These are phyloP conservation scores for Alnus rubra DNA, from an alignment of 306 rosid species.

Conservation along the genomic window DNA sequence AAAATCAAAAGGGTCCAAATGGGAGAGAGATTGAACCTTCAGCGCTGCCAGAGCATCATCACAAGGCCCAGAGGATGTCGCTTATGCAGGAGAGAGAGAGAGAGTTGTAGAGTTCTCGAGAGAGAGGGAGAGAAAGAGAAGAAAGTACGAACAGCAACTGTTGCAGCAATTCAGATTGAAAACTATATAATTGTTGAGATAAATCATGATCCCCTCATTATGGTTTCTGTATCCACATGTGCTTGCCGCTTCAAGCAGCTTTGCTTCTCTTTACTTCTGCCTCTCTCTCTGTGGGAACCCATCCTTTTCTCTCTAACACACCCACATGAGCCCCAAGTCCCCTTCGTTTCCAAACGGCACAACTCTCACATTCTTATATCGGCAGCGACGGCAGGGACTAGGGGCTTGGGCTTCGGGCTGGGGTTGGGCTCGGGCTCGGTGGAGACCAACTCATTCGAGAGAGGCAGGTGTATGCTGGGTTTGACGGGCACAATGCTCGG, in stretches of 20 bases:
- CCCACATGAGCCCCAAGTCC: not conserved
- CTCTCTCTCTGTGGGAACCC: not conserved
- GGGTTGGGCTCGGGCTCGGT: too few species aligned
- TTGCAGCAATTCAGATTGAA: slow-evolving; percentile 48
- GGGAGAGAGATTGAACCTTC: slow-evolving; percentile 39
- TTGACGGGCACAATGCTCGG: too few species aligned
- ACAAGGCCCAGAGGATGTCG: slow-evolving; percentile 37
- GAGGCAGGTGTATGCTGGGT: too few species aligned
- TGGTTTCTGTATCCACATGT: slow-evolving; percentile 42
- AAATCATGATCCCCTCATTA: slow-evolving; percentile 44
- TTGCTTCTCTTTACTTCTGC: not conserved
- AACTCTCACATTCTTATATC: not conserved
- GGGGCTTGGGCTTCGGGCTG: too few species aligned
- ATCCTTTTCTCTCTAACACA: not conserved
- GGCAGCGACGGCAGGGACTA: not conserved
- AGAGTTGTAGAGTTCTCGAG: not conserved
- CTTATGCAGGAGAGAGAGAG: not conserved
- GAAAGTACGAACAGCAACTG: slow-evolving; percentile 39
- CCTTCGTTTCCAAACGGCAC: not conserved
- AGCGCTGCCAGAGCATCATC: slow-evolving; percentile 38
- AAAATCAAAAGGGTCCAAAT: too few species aligned
- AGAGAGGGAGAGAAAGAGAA: not conserved
- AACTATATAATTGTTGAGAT: slow-evolving; percentile 30
- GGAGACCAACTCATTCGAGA: too few species aligned
- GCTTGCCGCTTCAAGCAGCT: slow-evolving; percentile 39